These are phyloP conservation scores for Aspergillus bombycis DNA, from an alignment of 2,329 filamentous ascomycete species.

Conservation along the genomic window DNA sequence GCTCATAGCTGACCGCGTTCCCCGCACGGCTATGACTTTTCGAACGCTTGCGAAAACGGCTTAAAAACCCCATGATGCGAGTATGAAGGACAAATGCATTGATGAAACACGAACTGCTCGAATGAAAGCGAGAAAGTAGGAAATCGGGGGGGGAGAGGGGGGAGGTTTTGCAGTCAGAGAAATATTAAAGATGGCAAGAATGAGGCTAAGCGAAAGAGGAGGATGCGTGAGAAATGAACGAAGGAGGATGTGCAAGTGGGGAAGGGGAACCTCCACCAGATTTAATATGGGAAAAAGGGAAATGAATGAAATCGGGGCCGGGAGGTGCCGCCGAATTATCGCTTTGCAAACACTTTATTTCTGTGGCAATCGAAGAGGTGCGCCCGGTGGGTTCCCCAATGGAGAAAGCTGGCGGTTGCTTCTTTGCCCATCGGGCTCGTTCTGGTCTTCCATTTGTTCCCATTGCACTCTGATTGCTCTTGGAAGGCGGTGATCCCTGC, in stretches of 20 bases:
- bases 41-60: constrained; percentile 33
- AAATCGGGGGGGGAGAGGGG: neutral
- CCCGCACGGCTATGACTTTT: constrained; percentile 32
- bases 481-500: neutral
- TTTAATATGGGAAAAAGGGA: neutral
- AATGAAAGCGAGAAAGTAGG: neutral
- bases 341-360: neutral
- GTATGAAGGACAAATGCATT: constrained; percentile 7
- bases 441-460: neutral
- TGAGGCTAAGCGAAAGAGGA: constrained; percentile 1
- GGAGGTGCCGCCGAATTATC: neutral
- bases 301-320: neutral
- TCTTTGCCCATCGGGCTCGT: neutral
- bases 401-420: neutral
- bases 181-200: neutral
- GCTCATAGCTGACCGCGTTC: constrained; percentile 25
- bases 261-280: constrained; percentile 4
- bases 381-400: neutral
- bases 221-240: constrained; percentile 2
- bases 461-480: too few relatives aligned
- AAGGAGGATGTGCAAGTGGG: neutral
- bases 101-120: constrained; percentile 3
- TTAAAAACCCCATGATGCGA: constrained; percentile 36
- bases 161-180: neutral
- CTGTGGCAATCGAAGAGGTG: neutral